Percentiles rank a stretch among this genome's conserved stretches.
phyloP scores from a whole-genome alignment of 768 basidiomycete species.

The Punctularia strigosozonata region DNA sequence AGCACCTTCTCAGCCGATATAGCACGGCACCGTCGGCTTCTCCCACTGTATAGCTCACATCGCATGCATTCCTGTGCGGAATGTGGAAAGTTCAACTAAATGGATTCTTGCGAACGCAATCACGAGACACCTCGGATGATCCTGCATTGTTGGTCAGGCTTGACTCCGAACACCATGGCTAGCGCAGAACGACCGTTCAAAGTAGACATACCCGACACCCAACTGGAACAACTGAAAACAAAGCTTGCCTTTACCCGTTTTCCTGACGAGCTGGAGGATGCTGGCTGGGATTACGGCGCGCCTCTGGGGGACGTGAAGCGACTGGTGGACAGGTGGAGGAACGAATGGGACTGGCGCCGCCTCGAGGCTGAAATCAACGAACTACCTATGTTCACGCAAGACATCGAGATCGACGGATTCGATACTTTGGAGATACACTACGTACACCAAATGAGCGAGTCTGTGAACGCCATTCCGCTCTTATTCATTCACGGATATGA shows the following conservation, averaged over 20 bases:
- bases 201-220: slow-evolving; percentile 31
- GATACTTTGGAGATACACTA: slow-evolving; percentile 23
- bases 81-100: too few species aligned
- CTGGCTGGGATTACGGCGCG: slow-evolving; percentile 38
- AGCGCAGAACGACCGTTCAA: slow-evolving; percentile 32
- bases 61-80: too few species aligned
- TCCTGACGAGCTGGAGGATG: slow-evolving; percentile 48
- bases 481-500: slow-evolving; percentile 21
- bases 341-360: slow-evolving; percentile 18
- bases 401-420: slow-evolving; percentile 20
- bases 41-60: too few species aligned
- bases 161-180: too few species aligned
- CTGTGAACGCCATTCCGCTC: slow-evolving; percentile 16
- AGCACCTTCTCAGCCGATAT: too few species aligned
- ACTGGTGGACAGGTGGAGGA: slow-evolving; percentile 16
- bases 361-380: slow-evolving; percentile 20
- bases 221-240: slow-evolving; percentile 25
- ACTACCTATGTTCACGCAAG: slow-evolving; percentile 23
- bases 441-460: slow-evolving; percentile 19
- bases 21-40: too few species aligned
- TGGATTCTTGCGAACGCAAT: too few species aligned
- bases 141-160: too few species aligned
- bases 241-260: slow-evolving; percentile 37
- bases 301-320: slow-evolving; percentile 15
- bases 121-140: too few species aligned